Percentiles rank a stretch among this genome's conserved stretches.
Conservation (phyloP, 2,329 filamentous ascomycete species). For the Trichoderma lentiforme region DNA sequence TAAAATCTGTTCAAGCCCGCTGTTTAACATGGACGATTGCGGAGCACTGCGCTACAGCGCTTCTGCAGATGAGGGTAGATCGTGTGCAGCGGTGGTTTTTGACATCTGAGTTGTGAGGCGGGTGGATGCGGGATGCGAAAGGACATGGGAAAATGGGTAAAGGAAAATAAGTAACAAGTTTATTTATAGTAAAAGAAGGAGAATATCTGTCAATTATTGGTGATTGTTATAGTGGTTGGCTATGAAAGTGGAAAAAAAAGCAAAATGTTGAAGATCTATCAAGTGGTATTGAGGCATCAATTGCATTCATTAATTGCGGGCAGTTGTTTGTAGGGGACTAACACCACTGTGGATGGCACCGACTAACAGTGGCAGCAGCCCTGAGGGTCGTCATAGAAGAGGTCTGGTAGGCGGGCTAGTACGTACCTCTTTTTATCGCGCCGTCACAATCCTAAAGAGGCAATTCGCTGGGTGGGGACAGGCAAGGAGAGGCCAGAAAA, state of each 20-base stretch:
- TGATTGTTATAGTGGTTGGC: neutral
- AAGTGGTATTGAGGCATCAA: neutral
- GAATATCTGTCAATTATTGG: neutral
- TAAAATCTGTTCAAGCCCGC: neutral
- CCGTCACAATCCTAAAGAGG: slow-evolving; percentile 3
- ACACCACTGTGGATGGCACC: neutral
- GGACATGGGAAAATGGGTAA: neutral
- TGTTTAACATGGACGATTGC: neutral
- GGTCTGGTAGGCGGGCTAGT: neutral
- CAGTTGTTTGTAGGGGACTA: neutral
- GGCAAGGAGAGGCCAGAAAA: too few relatives aligned
- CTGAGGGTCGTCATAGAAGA: neutral
- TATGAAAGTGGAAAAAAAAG: neutral
- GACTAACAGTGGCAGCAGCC: neutral
- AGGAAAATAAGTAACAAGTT: neutral
- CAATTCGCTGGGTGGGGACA: neutral
- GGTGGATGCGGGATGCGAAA: neutral
- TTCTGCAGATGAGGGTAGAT: slow-evolving; percentile 5
- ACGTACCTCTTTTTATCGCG: neutral
- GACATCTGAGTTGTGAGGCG: neutral
- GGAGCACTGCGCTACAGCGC: slow-evolving; percentile 11
- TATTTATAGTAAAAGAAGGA: neutral
- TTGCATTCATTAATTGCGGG: neutral
- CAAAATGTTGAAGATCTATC: neutral
- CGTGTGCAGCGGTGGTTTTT: neutral